A percentile compares a stretch with the other conserved stretches of the same genome.
Evolutionary conservation across 495 filamentous ascomycete species (phyloP).

Genomic region (Neohortaea acidophila): DNA sequence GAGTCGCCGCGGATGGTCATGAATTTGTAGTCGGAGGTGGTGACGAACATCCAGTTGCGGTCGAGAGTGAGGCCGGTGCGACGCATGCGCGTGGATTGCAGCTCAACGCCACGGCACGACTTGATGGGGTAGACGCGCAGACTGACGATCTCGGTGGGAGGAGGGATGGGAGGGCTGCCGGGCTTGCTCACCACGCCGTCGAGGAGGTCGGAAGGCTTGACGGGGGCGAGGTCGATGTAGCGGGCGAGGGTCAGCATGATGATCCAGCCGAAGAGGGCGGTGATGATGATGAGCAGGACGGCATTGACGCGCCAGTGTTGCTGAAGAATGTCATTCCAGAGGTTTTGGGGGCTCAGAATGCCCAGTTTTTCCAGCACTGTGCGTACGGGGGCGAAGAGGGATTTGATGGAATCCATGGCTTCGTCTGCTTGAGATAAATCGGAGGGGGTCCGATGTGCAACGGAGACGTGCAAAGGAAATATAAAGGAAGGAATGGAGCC

Average conservation of each 20-base stretch:
- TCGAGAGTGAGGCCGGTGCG: conserved; percentile 28
- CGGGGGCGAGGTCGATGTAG: neutral
- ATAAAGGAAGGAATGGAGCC: no score
- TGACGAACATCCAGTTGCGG: conserved; percentile 31
- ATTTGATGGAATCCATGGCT: no score
- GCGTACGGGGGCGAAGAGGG: no score
- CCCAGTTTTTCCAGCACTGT: no score
- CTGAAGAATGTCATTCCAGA: no score
- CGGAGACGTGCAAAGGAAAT: no score
- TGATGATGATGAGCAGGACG: conserved; percentile 5
- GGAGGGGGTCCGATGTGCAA: no score
- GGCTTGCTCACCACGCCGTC: neutral
- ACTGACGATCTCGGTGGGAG: conserved; percentile 22
- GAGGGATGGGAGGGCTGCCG: conserved; percentile 14
- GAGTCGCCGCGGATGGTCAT: conserved; percentile 27
- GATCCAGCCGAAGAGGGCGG: conserved; percentile 4
- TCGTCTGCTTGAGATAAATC: no score
- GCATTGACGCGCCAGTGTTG: conserved; percentile 1
- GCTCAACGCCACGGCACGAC: conserved; percentile 27
- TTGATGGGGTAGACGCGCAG: conserved; percentile 30
- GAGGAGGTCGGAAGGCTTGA: no score
- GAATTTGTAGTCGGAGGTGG: conserved; percentile 24
- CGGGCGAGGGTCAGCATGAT: conserved; percentile 4
- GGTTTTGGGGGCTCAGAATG: no score
- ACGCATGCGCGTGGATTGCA: conserved; percentile 18